A percentile compares a stretch with the other conserved stretches of the same genome.
Evolutionary conservation across 2,329 filamentous ascomycete genomes (phyloP).

Genomic region (Calonectria hongkongensis): DNA sequence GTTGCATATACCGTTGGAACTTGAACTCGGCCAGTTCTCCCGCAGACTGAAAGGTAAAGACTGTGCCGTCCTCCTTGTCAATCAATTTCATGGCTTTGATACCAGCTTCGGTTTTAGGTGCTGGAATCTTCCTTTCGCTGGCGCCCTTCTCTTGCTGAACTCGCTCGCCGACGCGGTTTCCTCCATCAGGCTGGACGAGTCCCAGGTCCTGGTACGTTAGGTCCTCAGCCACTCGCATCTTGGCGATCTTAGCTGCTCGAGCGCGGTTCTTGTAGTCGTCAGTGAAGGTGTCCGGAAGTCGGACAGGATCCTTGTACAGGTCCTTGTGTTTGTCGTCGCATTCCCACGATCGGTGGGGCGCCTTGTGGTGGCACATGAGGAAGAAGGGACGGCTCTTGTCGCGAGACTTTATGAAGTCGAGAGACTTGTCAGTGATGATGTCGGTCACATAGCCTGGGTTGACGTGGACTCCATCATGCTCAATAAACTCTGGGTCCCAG

Average conservation of each 20-base stretch:
- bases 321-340: slow-evolving; percentile 68
- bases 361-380: slow-evolving; percentile 75
- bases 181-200: slow-evolving; percentile 71
- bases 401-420: slow-evolving; percentile 63
- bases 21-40: slow-evolving; percentile 71
- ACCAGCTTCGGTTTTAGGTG: slow-evolving; percentile 37
- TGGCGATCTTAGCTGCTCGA: slow-evolving; percentile 68
- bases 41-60: slow-evolving; percentile 65
- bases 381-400: slow-evolving; percentile 68
- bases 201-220: slow-evolving; percentile 71
- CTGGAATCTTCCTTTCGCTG: slow-evolving; percentile 55
- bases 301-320: slow-evolving; percentile 67
- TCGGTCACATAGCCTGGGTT: slow-evolving; percentile 69
- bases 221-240: slow-evolving; percentile 71
- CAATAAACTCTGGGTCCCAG: slow-evolving; percentile 70
- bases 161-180: slow-evolving; percentile 60
- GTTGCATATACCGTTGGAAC: slow-evolving; percentile 74
- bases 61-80: slow-evolving; percentile 66
- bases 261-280: slow-evolving; percentile 74
- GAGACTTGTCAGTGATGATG: slow-evolving; percentile 70
- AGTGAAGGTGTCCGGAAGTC: slow-evolving; percentile 69
- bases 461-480: slow-evolving; percentile 56
- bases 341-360: slow-evolving; percentile 72
- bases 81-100: slow-evolving; percentile 58
- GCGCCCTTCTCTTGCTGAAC: slow-evolving; percentile 53